Evolutionary conservation across 2,329 filamentous ascomycete species (phyloP), one percentile per base, ranked within the genome.

Genomic region (Fusarium marasasianum): DNA sequence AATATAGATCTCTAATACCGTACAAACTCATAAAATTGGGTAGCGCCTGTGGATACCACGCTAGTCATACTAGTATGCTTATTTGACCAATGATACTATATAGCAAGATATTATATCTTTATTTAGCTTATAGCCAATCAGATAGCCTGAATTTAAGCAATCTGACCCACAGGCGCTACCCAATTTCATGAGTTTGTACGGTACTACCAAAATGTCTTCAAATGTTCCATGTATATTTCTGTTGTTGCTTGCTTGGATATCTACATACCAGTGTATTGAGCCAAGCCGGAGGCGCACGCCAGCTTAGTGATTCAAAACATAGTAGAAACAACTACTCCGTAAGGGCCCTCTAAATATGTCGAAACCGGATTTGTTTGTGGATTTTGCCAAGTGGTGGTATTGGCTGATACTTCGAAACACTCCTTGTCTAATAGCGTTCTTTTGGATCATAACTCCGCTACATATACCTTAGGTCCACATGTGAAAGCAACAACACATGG

Each of bases 401-500:
- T 48, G 44, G 56, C 48, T 53, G 26, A 62, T 59, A 31, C 45
- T 66, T 55, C 45, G 72, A 75, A 74, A 74, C 72, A 57, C 65
- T 57, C 56, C 54, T 57, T 70, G 37, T 58, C 54, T 47, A 55
- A 59, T 50, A 41, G 44, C 56, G 29, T 60, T 63, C 26, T 44
- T 41, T 55, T 37, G 58, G 6, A 29, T 38, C 38, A 48, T n/a
- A 67, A 57, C 31, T 35, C 9, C 41, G 44, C 38, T 50, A 69
- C 43, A 50, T 50, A 74, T 70, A 31, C 18, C 38, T 18, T 18
- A 22, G 33, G 31, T 33, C n/a, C 24, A 26, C 33, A 20, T 31
- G 13, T 41, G 17, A 40, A 20, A 31, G 17, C 14, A 14, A 26
- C 29, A 54, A 38, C 18, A 37, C n/a, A 26, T 14, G 22, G 22